Evolutionary conservation across 140 eudicot species (phyloP).

Genomic region (Ambrosia hybrid): DNA sequence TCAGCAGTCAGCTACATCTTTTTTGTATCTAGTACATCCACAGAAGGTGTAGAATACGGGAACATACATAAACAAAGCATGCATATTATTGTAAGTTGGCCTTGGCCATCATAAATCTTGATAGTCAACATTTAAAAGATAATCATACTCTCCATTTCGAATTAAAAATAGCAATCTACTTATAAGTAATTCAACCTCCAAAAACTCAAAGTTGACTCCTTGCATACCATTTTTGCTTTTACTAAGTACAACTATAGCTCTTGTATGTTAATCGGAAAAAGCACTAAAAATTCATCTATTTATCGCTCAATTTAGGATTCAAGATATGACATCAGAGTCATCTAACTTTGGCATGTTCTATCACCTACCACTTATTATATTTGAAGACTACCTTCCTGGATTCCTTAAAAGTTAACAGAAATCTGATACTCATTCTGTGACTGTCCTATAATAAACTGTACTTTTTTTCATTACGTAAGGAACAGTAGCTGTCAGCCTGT

Average conservation of each 20-base stretch:
- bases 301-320: not conserved
- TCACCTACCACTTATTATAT: not conserved
- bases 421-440: not conserved
- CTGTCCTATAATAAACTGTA: not conserved
- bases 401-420: constrained; percentile 2
- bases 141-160: not conserved
- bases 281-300: not conserved
- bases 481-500: constrained; percentile 2
- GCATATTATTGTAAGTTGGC: constrained; percentile 4
- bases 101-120: not conserved
- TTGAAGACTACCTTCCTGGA: not conserved
- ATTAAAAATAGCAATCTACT: not conserved
- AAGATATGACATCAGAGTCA: not conserved
- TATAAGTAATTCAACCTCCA: constrained; percentile 8
- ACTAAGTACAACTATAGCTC: constrained; percentile 15
- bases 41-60: not conserved
- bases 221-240: not conserved
- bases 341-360: constrained; percentile 7
- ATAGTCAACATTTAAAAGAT: not conserved
- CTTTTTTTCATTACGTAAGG: not conserved
- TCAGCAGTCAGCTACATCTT: constrained; percentile 1
- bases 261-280: not conserved
- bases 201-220: constrained; percentile 10
- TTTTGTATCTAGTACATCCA: constrained; percentile 1
- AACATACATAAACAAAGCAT: not conserved